Base-by-base conservation (phyloP, 2,329 filamentous ascomycete species). In the Hirsutella rhossiliensis region DNA sequence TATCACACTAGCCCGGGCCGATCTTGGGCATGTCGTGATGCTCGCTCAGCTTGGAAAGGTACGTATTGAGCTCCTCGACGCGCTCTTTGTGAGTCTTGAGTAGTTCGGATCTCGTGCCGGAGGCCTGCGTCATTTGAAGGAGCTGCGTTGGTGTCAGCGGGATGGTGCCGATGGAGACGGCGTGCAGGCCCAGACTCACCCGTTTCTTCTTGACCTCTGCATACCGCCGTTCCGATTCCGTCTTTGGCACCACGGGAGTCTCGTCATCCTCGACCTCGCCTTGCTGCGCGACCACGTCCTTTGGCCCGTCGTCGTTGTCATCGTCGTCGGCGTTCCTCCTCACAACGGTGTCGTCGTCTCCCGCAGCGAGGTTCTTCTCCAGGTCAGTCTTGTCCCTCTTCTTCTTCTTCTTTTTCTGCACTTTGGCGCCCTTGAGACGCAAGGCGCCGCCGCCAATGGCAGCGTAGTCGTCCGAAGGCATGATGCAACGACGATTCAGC, bases 41-140 rank as follows among this genome's bases (percentile, higher is more conserved):
- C 66, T 98, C 92, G 65, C 87, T 95, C 57, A 98, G 66, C 52
- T 82, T 84, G 51, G 87, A 92, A 31, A 98, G 69, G 62, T 97
- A 96, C 50, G 85, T 87, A 62, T 98, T 98, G 54, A 97, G 69
- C 61, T 96, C 88, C 62, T 97, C 89, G 38, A 98, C 90, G 11
- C 87, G 80, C 68, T 98, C 86, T 62, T 97, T 97, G 64, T 98
- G 92, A 28, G 89, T 94, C 72, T 96, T 97, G 52, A 90, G 78
- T 15, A 94, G 82, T 60, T 96, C 89, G 13, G 83, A 79, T 40
- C 71, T 63, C 8, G 69, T 61, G 7, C 65, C 65, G 3, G 71
- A 69, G 4, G 69, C 66, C 58, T 84, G 81, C 38, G 94, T 68
- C 49, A 87, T 73, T 56, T 95, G 83, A 54, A 92, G 79, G 55